Evolutionary conservation across 2,329 filamentous ascomycete genomes (phyloP).

Genomic region (Curvularia spicifera): DNA sequence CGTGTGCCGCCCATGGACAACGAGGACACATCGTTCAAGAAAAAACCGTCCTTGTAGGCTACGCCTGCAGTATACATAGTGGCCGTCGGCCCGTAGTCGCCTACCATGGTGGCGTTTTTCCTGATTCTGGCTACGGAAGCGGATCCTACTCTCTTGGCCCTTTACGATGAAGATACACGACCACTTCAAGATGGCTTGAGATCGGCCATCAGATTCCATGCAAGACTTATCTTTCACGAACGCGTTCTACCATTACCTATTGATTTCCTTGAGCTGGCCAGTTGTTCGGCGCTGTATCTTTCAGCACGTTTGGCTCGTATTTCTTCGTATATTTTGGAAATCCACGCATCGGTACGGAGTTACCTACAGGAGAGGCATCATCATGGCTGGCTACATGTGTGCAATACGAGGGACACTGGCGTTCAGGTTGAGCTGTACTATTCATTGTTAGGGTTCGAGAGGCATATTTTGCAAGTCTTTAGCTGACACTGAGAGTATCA

Average conservation of each 20-base stretch:
- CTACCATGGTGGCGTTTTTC: conserved; percentile 30
- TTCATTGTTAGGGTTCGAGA: conserved; percentile 30
- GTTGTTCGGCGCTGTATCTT: conserved; percentile 24
- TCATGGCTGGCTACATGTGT: conserved; percentile 24
- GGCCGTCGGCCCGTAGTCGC: conserved; percentile 34
- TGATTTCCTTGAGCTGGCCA: conserved; percentile 36
- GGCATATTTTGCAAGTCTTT: conserved; percentile 19
- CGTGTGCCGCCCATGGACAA: conserved; percentile 76
- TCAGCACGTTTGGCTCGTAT: conserved; percentile 17
- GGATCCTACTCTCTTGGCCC: conserved; percentile 25
- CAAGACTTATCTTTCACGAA: neutral
- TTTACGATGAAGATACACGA: conserved; percentile 18
- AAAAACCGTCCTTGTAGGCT: conserved; percentile 81
- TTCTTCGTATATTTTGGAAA: conserved; percentile 16
- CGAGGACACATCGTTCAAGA: conserved; percentile 74
- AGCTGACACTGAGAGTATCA: conserved; percentile 23
- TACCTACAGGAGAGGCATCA: conserved; percentile 13
- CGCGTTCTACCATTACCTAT: neutral
- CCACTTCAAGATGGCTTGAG: neutral
- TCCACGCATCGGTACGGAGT: conserved; percentile 40
- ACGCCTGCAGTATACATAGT: conserved; percentile 70
- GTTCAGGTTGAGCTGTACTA: conserved; percentile 20
- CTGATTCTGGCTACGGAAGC: conserved; percentile 43
- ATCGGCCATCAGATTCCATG: neutral
- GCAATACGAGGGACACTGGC: conserved; percentile 8